phyloP scores from a whole-genome alignment of 352 stramenopile species.

The Vaucheria bursata region DNA sequence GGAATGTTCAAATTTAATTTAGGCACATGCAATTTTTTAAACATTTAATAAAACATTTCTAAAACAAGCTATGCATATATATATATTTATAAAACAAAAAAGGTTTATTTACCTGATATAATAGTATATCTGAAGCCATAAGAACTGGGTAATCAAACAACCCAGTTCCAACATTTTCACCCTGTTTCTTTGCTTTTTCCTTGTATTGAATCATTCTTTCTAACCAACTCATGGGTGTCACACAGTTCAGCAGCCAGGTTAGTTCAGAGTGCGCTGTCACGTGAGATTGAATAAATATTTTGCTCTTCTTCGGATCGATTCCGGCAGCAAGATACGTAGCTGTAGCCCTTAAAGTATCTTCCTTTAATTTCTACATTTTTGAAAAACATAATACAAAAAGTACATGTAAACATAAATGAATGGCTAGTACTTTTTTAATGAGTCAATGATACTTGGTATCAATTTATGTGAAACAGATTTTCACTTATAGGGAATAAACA shows the following conservation, averaged over 20 bases:
- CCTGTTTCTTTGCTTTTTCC: conserved; percentile 83
- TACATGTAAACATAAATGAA: too few relatives aligned
- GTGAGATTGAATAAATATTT: conserved; percentile 76
- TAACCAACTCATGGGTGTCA: conserved; percentile 93
- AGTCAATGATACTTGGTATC: too few relatives aligned
- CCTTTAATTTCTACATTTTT: conserved; percentile 56
- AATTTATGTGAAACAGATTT: too few relatives aligned
- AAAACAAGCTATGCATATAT: too few relatives aligned
- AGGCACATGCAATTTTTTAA: too few relatives aligned
- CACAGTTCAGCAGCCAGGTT: conserved; percentile 90
- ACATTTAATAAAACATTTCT: too few relatives aligned
- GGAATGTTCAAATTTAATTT: too few relatives aligned
- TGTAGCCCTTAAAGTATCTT: conserved; percentile 75
- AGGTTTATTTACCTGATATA: conserved; percentile 74
- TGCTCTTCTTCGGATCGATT: conserved; percentile 62
- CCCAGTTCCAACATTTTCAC: conserved; percentile 58
- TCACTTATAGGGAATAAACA: too few relatives aligned
- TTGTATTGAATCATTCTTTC: conserved; percentile 99
- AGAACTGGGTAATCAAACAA: conserved; percentile 95
- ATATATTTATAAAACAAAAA: too few relatives aligned
- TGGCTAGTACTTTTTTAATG: too few relatives aligned
- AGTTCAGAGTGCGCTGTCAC: conserved; percentile 86
- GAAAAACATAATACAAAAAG: too few relatives aligned
- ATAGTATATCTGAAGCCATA: conserved; percentile 97
- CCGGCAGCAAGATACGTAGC: conserved; percentile 80